Evolutionary conservation across 163 green algal genomes (phyloP).

Genomic region (Trebouxiophyceae sp.): DNA sequence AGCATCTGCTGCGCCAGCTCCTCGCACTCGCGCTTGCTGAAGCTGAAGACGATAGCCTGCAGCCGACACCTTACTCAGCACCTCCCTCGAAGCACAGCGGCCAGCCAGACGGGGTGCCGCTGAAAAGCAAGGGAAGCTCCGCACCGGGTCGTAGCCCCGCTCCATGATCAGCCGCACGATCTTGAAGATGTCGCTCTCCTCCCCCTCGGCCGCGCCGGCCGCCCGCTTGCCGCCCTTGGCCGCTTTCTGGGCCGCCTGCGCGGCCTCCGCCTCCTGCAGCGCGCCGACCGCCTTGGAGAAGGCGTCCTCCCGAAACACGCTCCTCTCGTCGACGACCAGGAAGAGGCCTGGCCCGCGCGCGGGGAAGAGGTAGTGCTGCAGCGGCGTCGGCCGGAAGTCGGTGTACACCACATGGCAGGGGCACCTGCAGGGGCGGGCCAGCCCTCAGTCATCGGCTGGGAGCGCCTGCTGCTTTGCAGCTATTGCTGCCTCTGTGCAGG

Average conservation of each 20-base stretch:
- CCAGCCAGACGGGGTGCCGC: no score
- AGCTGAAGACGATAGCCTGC: constrained; percentile 69
- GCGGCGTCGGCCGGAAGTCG: constrained; percentile 87
- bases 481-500: no score
- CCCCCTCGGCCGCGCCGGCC: constrained; percentile 11
- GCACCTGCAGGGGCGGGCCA: constrained; percentile 12
- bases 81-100: no score
- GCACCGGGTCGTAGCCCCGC: constrained; percentile 68
- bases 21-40: constrained; percentile 78
- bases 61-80: no score
- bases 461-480: no score
- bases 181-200: constrained; percentile 71
- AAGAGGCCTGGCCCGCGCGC: constrained; percentile 69
- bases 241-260: not conserved
- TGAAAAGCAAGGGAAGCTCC: no score
- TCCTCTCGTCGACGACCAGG: constrained; percentile 72
- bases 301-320: constrained; percentile 70
- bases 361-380: constrained; percentile 90
- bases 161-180: constrained; percentile 76
- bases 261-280: constrained; percentile 16
- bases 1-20: constrained; percentile 54
- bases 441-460: no score
- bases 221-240: constrained; percentile 24
- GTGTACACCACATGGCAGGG: constrained; percentile 93
- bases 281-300: constrained; percentile 60